Base-by-base conservation (phyloP, 1,284 basidiomycete genomes). In the Boletellus deceptivus region DNA sequence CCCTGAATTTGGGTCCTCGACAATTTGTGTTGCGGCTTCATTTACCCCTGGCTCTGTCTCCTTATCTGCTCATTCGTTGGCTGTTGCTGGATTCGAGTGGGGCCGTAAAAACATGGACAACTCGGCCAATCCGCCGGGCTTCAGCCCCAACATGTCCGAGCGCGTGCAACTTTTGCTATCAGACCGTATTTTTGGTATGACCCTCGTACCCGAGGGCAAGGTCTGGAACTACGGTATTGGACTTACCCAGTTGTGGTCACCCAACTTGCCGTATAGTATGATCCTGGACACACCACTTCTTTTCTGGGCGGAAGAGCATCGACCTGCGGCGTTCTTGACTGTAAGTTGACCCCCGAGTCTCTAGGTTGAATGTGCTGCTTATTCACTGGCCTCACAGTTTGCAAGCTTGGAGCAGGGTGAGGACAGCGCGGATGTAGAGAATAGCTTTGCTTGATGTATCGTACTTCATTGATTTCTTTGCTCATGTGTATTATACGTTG, bases 1-100 rank as follows among this genome's bases (percentile, higher is more conserved):
- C 71, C 84, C 92, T 20, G 91, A 97, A 71, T 94, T 93, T 86
- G 90, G 91, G 56, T 94, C 95, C 8, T 90, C 89, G 43, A 92
- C 92, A 6, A 94, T 98, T 62, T 97, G 95, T 68, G 75, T 99
- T 60, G 92, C 94, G 0, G 87, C 89, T 37, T 93, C 97, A 25
- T 99, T 99, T 75, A 99, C 97, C 2, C 97, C 97, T 4, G 97
- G 97, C 54, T 98, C 94, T 2, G 92, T 99, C 34, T 97, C 93
- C 25, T 75, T 99, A 37, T 94, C 94, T 38, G 90, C 96, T 0
- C 94, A 98, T 74, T 90, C 85, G 35, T 73, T 99, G 47, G 89
- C 88, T 9, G 86, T 95, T 4, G 80, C 87, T 47, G 97, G 97
- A 16, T 99, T 99, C 69, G 97, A 99, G 68, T 99, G 96, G 96